A percentile compares a stretch with the other conserved stretches of the same genome.
Evolutionary conservation across 768 basidiomycete genomes (phyloP).

Genomic region (Suillus occidentalis): DNA sequence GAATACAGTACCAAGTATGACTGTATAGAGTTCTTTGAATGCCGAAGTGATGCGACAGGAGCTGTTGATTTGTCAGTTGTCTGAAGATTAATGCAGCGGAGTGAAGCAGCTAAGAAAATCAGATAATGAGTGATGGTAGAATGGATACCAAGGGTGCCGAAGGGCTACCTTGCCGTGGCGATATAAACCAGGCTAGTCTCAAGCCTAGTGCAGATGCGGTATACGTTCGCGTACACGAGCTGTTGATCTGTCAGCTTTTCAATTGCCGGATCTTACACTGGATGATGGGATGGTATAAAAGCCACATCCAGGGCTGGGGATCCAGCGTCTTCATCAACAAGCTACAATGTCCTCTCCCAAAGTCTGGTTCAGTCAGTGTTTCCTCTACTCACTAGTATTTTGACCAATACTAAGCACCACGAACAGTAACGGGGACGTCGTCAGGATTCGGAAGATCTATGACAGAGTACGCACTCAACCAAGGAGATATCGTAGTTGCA

Average conservation of each 20-base stretch:
- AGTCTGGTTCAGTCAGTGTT: not conserved
- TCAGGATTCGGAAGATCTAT: not conserved
- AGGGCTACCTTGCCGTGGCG: too few species aligned
- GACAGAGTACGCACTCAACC: not conserved
- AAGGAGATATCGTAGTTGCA: not conserved
- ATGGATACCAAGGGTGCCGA: too few species aligned
- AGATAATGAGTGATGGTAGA: too few species aligned
- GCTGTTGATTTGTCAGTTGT: too few species aligned
- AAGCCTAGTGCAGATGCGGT: not conserved
- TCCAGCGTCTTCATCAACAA: not conserved
- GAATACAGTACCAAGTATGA: too few species aligned
- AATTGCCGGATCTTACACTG: not conserved
- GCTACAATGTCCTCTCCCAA: not conserved
- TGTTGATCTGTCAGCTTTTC: not conserved
- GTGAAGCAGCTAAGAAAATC: too few species aligned
- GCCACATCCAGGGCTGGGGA: not conserved
- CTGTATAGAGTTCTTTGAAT: too few species aligned
- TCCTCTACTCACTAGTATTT: not conserved
- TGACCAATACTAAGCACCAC: not conserved
- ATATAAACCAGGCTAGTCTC: too few species aligned
- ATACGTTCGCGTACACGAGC: not conserved
- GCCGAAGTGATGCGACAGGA: too few species aligned
- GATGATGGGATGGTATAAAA: not conserved
- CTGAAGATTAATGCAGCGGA: too few species aligned
- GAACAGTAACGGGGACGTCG: not conserved